Evolutionary conservation across 1,284 basidiomycete genomes (phyloP).

Genomic region (Ganoderma leucocontextum): DNA sequence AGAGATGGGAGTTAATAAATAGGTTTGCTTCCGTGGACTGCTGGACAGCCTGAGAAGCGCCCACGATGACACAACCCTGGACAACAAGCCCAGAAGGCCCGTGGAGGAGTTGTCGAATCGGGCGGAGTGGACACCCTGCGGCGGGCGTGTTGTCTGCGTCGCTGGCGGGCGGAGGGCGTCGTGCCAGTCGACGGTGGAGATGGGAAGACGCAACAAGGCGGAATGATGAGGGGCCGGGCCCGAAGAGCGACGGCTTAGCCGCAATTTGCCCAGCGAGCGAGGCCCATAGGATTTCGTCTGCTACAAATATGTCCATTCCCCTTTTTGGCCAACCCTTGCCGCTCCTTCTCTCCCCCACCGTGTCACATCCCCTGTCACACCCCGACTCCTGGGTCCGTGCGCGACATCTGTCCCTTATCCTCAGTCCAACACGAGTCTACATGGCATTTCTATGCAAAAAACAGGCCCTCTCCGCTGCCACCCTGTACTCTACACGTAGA

Average conservation of each 20-base stretch:
- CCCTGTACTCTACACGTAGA: background rate
- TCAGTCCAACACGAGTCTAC: background rate
- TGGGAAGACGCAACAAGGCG: conserved; percentile 32
- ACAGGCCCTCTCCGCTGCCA: background rate
- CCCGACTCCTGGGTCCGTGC: conserved; percentile 7
- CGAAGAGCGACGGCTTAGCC: conserved; percentile 43
- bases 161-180: conserved; percentile 19
- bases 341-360: conserved; percentile 39
- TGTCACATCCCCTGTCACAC: conserved; percentile 39
- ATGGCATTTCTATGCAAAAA: background rate
- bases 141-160: conserved; percentile 11
- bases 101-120: conserved; percentile 26
- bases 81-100: conserved; percentile 26
- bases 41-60: conserved; percentile 34
- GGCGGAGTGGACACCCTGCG: conserved; percentile 23
- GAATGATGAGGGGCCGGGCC: conserved; percentile 41
- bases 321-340: conserved; percentile 39
- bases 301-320: conserved; percentile 45
- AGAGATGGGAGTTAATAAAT: conserved; percentile 33
- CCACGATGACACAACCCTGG: conserved; percentile 31
- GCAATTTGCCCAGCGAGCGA: conserved; percentile 44
- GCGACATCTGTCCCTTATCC: background rate
- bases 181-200: conserved; percentile 23
- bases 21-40: conserved; percentile 34
- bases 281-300: conserved; percentile 45